phyloP scores from a whole-genome alignment of 2,329 filamentous ascomycete genomes.

The Cercospora beticola region DNA sequence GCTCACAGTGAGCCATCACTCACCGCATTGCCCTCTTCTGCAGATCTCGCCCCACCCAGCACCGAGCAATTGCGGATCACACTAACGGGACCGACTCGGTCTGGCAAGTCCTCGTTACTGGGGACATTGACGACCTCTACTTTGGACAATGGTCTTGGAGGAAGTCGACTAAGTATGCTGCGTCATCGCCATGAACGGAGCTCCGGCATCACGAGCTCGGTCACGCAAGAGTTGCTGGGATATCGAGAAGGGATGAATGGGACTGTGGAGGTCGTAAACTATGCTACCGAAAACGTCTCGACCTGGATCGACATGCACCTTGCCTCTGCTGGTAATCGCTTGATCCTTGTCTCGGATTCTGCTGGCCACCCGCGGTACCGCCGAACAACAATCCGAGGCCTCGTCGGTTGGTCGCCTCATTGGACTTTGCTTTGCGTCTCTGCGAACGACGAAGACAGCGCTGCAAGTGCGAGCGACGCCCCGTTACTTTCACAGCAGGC shows the following conservation, averaged over 20 bases:
- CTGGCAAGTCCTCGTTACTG: constrained; percentile 87
- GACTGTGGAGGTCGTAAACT: constrained; percentile 67
- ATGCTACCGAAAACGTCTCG: constrained; percentile 79
- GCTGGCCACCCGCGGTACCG: constrained; percentile 87
- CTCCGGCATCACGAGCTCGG: constrained; percentile 89
- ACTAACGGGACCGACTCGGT: constrained; percentile 82
- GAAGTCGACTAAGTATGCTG: constrained; percentile 80
- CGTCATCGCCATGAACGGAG: constrained; percentile 92
- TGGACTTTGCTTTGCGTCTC: constrained; percentile 89
- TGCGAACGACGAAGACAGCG: constrained; percentile 66
- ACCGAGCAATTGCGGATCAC: constrained; percentile 81
- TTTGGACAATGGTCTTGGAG: constrained; percentile 87
- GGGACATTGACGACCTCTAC: constrained; percentile 85
- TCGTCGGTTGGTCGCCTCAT: constrained; percentile 95
- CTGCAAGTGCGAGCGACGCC: constrained; percentile 43
- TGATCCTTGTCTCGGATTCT: constrained; percentile 89
- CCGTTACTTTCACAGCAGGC: constrained; percentile 55
- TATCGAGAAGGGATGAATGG: constrained; percentile 53
- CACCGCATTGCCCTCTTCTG: constrained; percentile 16
- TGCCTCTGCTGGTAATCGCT: constrained; percentile 66
- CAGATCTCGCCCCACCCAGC: constrained; percentile 20
- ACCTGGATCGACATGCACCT: constrained; percentile 95
- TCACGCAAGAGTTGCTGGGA: constrained; percentile 89
- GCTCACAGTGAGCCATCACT: neutral
- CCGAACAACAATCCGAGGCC: constrained; percentile 79